A percentile compares a stretch with the other conserved stretches of the same genome.
Evolutionary conservation across 2,329 filamentous ascomycete species (phyloP).

Genomic region (Xenoacremonium recifei): DNA sequence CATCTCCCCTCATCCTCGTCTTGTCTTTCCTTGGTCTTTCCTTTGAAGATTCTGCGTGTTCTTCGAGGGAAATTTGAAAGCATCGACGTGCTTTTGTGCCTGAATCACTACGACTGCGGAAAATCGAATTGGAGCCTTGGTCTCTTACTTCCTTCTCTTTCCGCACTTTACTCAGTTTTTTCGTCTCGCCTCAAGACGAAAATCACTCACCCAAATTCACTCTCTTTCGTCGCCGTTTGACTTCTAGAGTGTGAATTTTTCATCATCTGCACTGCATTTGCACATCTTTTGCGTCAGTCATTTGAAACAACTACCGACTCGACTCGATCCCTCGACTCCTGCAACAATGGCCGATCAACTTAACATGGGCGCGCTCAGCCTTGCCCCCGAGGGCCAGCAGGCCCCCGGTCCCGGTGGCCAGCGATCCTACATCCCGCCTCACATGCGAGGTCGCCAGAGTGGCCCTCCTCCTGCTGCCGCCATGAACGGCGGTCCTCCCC

Average conservation of each 20-base stretch:
- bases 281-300: too few species aligned
- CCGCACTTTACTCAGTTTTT: slow-evolving; percentile 29
- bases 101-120: slow-evolving; percentile 31
- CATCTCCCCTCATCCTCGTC: slow-evolving; percentile 29
- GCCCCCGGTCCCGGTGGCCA: slow-evolving; percentile 27
- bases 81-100: slow-evolving; percentile 30
- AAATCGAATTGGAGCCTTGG: slow-evolving; percentile 30
- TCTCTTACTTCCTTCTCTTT: slow-evolving; percentile 35
- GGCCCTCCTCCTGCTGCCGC: slow-evolving; percentile 38
- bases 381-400: slow-evolving; percentile 45
- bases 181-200: slow-evolving; percentile 28
- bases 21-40: slow-evolving; percentile 43
- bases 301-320: slow-evolving; percentile 17
- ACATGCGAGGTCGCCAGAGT: slow-evolving; percentile 60
- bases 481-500: slow-evolving; percentile 31
- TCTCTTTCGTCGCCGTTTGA: slow-evolving; percentile 26
- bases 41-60: slow-evolving; percentile 47
- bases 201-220: slow-evolving; percentile 23
- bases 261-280: slow-evolving; percentile 17
- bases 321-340: slow-evolving; percentile 22
- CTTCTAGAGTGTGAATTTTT: slow-evolving; percentile 28
- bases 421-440: slow-evolving; percentile 82
- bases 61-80: slow-evolving; percentile 38
- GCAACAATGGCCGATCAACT: slow-evolving; percentile 77
- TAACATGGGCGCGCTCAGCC: slow-evolving; percentile 74